Evolutionary conservation across 2,329 filamentous ascomycete species (phyloP).

Genomic region (Emmonsia crescens): DNA sequence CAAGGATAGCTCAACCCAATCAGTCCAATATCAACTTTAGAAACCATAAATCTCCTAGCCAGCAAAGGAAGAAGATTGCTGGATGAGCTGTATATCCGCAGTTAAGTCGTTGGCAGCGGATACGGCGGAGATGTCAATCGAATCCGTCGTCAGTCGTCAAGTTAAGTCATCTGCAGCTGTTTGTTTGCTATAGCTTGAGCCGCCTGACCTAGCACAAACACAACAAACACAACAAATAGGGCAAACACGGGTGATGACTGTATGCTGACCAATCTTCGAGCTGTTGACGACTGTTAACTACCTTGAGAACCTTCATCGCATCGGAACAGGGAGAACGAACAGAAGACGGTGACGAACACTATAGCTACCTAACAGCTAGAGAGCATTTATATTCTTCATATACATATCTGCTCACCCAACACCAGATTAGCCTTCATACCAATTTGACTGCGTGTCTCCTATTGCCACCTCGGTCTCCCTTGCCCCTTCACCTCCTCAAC

Average conservation of each 20-base stretch:
- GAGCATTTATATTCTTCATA: neutral
- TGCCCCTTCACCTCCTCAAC: neutral
- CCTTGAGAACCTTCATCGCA: neutral
- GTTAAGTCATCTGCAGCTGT: constrained; percentile 3
- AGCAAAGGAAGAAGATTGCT: neutral
- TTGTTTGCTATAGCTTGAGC: neutral
- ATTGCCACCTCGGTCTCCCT: neutral
- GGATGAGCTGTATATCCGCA: neutral
- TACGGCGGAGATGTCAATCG: neutral
- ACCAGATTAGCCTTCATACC: neutral
- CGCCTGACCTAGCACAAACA: constrained; percentile 4
- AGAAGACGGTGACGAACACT: neutral
- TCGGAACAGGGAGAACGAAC: neutral
- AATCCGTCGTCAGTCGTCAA: neutral
- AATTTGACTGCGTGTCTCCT: neutral
- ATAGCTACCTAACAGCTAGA: neutral
- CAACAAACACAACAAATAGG: constrained; percentile 2
- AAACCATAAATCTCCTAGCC: neutral
- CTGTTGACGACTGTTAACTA: constrained; percentile 1
- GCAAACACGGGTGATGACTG: neutral
- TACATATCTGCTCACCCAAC: neutral
- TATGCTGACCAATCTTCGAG: neutral
- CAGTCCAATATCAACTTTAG: neutral
- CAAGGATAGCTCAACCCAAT: too few species aligned
- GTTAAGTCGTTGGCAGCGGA: neutral